Evolutionary conservation across 2,329 filamentous ascomycete genomes (phyloP), one percentile per base, ranked within the genome.

Genomic region (Neonectria ditissima): DNA sequence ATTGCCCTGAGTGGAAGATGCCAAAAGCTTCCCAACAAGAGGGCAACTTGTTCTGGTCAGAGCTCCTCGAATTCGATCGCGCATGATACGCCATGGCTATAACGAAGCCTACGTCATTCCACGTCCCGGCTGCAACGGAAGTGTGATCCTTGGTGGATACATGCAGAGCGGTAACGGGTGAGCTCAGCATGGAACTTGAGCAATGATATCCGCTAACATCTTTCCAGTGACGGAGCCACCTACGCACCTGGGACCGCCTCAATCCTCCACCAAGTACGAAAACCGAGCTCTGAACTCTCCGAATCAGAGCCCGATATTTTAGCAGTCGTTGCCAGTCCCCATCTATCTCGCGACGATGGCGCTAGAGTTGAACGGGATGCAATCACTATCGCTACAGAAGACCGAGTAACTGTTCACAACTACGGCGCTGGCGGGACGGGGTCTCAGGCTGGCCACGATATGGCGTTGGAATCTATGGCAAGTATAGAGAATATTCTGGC

Each of bases 391-490:
- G 61, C 59, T 2, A 75, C 71, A 9, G 30, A 70, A 37, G 63
- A 65, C 14, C 66, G 72, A 1, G 56, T 63, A 0, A 45, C 79
- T 9, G 75, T 82, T 4, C 80, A 82, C 66, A 81, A 82, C 56
- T 82, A 84, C 63, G 82, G 81, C 4, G 81, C 81, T 4, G 80
- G 81, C 1, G 81, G 81, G 8, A 81, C 81, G 1, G 81, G 81
- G 0, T 83, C 80, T 63, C 81, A 83, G 55, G 80, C 81, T 4
- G 79, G 79, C 3, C 80, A 77, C 41, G 79, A 77, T 5, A 80
- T 80, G 79, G 78, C 79, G 0, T 14, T 76, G 18, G 79, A 80
- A 41, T 73, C 79, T 0, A 76, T 79, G 6, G 53, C 56, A n/a
- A 60, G 62, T n/a, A 71, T 73, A 0, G 73, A 78, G 7, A 18